Evolutionary conservation across 176 grass and related monocot species (phyloP).

Genomic region (Triticum urartu): DNA sequence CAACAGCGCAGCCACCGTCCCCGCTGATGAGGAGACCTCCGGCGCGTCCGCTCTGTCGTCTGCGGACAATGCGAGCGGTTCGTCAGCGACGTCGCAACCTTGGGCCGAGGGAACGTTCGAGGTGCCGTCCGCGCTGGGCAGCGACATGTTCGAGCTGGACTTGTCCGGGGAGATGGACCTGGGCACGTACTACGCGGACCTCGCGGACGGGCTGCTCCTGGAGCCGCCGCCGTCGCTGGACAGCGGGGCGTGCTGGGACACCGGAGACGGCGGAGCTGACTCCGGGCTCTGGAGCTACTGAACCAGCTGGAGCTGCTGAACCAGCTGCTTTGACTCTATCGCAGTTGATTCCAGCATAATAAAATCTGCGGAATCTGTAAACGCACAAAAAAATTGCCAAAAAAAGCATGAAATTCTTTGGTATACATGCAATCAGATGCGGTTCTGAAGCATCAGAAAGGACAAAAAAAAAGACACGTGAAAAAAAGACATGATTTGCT

Average conservation of each 20-base stretch:
- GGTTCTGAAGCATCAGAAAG: not conserved
- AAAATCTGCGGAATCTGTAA: not conserved
- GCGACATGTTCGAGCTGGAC: constrained; percentile 11
- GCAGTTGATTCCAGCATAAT: not conserved
- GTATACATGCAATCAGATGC: not conserved
- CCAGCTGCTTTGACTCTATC: not conserved
- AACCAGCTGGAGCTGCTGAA: not conserved
- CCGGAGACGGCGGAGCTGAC: constrained; percentile 17
- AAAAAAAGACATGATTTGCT: not conserved
- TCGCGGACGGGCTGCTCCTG: constrained; percentile 54
- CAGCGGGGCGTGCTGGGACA: constrained; percentile 10
- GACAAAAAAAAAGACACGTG: not conserved
- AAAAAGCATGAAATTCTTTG: not conserved
- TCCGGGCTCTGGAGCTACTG: constrained; percentile 44
- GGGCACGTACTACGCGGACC: constrained; percentile 39
- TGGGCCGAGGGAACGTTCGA: not conserved
- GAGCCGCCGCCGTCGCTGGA: constrained; percentile 19
- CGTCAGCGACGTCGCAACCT: not conserved
- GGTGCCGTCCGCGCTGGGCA: not conserved
- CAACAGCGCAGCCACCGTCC: not conserved
- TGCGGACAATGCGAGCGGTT: not conserved
- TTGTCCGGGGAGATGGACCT: constrained; percentile 40
- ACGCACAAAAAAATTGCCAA: not conserved
- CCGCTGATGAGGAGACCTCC: not conserved
- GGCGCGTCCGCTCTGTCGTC: not conserved